Evolutionary conservation across 352 stramenopile genomes (phyloP), one percentile per base, ranked within the genome.

Genomic region (Phytophthora pisi): DNA sequence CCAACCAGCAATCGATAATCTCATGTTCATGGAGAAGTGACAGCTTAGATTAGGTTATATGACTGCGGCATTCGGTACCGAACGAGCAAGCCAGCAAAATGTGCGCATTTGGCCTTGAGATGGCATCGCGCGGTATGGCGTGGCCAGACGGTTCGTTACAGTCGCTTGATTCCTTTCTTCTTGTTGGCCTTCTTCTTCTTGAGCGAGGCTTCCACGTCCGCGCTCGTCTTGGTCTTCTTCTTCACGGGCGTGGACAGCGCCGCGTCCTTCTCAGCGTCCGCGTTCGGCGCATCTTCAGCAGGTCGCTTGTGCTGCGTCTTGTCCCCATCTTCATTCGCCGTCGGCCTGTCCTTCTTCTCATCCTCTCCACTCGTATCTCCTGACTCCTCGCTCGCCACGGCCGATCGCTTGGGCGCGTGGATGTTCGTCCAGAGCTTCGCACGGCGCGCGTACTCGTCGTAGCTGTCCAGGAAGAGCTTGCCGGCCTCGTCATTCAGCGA

Each of bases 401-500:
- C 68, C 5, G 68, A 77, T 51, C 64, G 58, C 45, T 90, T 91
- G 7, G 81, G 77, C 16, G 95, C 94, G 68, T 98, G 95, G 51
- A 98, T 97, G 30, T 62, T 79, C 9, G 95, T 98, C 86, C 95
- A 95, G 11, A 98, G 72, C 64, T 79, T 89, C 5, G 94, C 95
- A 43, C 92, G 89, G 20, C 86, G 80, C 36, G 86, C 82, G 72
- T 97, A 99, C 71, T 99, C 97, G 30, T 98, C 96, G 72, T 99
- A 99, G 70, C 90, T 98, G 58, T 99, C 95, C 89, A 99, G 98
- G 75, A 99, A 99, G 26, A 99, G 78, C 68, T 98, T 98, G 0
- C 98, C 98, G 11, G 98, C 98, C 68, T 99, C 98, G 69, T 99
- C 98, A 72, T 99, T 99, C 34, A 99, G 82, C 49, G 95, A 98